Evolutionary conservation across 331 rosid genomes (phyloP), one percentile per base, ranked within the genome.

Genomic region (Malus hybrid): DNA sequence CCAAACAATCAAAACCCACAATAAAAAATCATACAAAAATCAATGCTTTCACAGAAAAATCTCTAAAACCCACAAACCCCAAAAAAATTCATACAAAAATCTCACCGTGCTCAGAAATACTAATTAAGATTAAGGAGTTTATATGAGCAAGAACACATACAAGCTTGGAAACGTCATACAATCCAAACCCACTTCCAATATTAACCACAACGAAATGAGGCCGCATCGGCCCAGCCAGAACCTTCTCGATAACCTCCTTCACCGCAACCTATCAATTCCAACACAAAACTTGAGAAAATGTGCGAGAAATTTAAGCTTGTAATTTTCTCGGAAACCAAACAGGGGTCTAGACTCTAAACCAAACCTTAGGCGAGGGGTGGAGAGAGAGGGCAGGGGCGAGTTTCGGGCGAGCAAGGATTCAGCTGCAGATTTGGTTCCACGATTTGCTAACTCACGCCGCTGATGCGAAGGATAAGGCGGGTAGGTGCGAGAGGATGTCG

Each of bases 351-450:
- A 50, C 56, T 6, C 56, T 50, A 50, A 50, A 50, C n/a, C 65
- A 3, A 90, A 36, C 98, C 54, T 20, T 46, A 5, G 81, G 81
- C 15, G 87, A 85, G 73, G 92, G 92, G 22, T 90, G 83, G 83
- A 93, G 90, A 73, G 98, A 87, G 78, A 93, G 89, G 9, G 97
- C 90, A 5, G 96, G 82, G 34, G 93, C 81, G 78, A 93, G 85
- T 61, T 90, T 93, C 20, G 93, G 92, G 29, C 88, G 88, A 73
- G 87, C 67, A 71, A 89, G 91, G 76, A 93, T 80, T 16, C 80
- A 87, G 24, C 63, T 73, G 86, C 91, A 86, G 42, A 84, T 12
- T 7, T 74, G 81, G 67, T 79, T 87, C 98, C 96, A 93, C 0
- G 85, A 55, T 77, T 81, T 89, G 88, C 52, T 82, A 65, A 93